Base-by-base conservation (phyloP, 768 basidiomycete genomes). In the Boletus rufocinnamomeus region DNA sequence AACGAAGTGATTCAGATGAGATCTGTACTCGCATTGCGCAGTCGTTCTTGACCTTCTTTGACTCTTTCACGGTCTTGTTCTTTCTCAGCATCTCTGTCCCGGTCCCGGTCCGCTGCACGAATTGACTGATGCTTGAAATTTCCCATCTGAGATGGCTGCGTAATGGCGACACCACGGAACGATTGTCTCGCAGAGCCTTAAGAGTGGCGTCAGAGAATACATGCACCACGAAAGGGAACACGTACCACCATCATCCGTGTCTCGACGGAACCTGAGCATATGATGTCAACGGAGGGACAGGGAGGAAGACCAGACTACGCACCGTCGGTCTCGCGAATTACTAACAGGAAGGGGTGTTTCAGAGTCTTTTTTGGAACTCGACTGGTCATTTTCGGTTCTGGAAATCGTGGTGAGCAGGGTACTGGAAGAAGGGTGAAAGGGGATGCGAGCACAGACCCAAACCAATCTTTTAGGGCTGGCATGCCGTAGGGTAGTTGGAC, bases 81-180 rank as follows among this genome's bases (percentile, higher is more conserved):
- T 56, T 72, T 75, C 57, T 81, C 86, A 9, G 71, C 69, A 25
- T 84, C 72, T 54, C 66, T 69, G 46, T 75, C 84, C 50, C 80
- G 76, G 56, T 75, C 84, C 50, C 86, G 82, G 70, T 90, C 89
- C 44, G 76, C 79, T 17, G 83, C 77, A 53, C 90, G 88, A 64
- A 88, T 74, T 13, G 91, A 91, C 64, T 94, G 92, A 67, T 93
- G 92, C 69, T 91, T 90, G 73, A 94, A 94, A 69, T 92, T 93
- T 49, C 92, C 92, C 92, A 94, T 94, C 75, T 93, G 91, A 37
- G 92, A 91, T 28, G 91, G 89, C 66, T 94, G 91, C 27, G 89
- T 83, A 50, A 89, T 65, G 27, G 73, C 62, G 16, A 73, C 79
- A 14, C 89, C 81, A 32, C 89, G 84, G 68, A 91, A 93, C 8